Evolutionary conservation across 306 rosid species (phyloP), one percentile per base, ranked within the genome.

Genomic region (Coriaria nepalensis): DNA sequence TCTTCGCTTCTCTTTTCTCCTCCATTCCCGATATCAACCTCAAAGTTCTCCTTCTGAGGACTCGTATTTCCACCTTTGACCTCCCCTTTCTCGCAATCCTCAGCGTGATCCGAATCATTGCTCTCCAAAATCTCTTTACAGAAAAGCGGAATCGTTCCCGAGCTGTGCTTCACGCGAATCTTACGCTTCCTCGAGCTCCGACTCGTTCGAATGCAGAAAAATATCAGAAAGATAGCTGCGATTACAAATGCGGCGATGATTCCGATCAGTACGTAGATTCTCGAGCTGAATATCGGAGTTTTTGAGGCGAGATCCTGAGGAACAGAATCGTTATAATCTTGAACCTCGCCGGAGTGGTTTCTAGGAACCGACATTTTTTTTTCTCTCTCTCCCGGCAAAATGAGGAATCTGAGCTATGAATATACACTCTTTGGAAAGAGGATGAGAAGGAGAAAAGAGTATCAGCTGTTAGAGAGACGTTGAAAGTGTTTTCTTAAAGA

Each of bases 81-180:
- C 66, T 37, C 62, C 13, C 49, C 41, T 14, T 61, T 62, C 9
- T 53, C 71, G 6, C 65, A 44, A 40, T 71, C 55, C 7, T 9
- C 55, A 20, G 38, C 41, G 43, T 68, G 75, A 56, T 78, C 77
- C 49, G 52, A 5, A 6, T 66, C 56, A 33, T 73, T 81, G 35
- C 84, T 74, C 71, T 73, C 84, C 9, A 54, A 62, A 69, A 90
- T 90, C 73, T 85, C 98, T 53, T 85, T 85, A 10, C 84, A 77
- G 9, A 81, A 84, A 34, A 81, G 63, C 0, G 98, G 95, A 45
- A 78, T 79, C 8, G 63, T 68, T 10, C 95, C 98, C 50, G 94
- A 82, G 68, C 94, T 79, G 57, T 79, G 95, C 61, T 79, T 81
- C 14, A 68, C 72, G 9, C 66, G 59, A 55, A 63, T 34, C 61